phyloP scores from a whole-genome alignment of 108 stramenopile species.

The Skeletonema tropicum region DNA sequence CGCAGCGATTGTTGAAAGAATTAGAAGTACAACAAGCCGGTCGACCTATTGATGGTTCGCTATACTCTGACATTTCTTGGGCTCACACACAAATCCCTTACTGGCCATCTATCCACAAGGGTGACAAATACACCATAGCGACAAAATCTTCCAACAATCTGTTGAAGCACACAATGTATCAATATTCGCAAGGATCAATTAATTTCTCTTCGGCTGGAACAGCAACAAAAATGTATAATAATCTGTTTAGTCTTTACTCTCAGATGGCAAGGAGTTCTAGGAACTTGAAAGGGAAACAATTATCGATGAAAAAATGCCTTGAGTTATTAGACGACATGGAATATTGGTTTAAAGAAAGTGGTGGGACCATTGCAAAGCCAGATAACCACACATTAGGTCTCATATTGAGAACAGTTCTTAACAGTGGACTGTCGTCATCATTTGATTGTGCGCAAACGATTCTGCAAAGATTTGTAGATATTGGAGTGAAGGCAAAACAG shows the following conservation, averaged over 20 bases:
- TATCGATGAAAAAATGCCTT: slow-evolving; percentile 18
- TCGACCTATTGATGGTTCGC: slow-evolving; percentile 29
- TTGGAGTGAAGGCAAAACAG: slow-evolving; percentile 34
- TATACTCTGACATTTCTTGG: slow-evolving; percentile 36
- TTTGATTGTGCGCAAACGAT: slow-evolving; percentile 15
- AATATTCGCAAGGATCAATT: slow-evolving; percentile 23
- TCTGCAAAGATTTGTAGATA: slow-evolving; percentile 18
- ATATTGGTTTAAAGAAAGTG: slow-evolving; percentile 26
- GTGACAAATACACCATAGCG: slow-evolving; percentile 14
- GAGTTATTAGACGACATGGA: slow-evolving; percentile 34
- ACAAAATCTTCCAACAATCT: slow-evolving; percentile 13
- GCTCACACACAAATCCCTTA: slow-evolving; percentile 28
- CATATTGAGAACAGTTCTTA: slow-evolving; percentile 32
- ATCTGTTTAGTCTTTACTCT: slow-evolving; percentile 16
- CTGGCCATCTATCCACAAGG: slow-evolving; percentile 30
- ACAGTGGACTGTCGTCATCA: slow-evolving; percentile 24
- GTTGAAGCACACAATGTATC: slow-evolving; percentile 18
- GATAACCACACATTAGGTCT: slow-evolving; percentile 37
- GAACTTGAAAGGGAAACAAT: slow-evolving; percentile 17
- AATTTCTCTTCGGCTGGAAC: slow-evolving; percentile 13
- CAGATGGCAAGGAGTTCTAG: slow-evolving; percentile 20
- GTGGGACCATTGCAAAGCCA: slow-evolving; percentile 26
- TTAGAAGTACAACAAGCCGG: slow-evolving; percentile 13
- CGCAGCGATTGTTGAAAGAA: slow-evolving; percentile 23
- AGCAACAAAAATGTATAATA: slow-evolving; percentile 48